phyloP scores from a whole-genome alignment of 2,329 filamentous ascomycete genomes.

The Aureobasidium leucospermi region DNA sequence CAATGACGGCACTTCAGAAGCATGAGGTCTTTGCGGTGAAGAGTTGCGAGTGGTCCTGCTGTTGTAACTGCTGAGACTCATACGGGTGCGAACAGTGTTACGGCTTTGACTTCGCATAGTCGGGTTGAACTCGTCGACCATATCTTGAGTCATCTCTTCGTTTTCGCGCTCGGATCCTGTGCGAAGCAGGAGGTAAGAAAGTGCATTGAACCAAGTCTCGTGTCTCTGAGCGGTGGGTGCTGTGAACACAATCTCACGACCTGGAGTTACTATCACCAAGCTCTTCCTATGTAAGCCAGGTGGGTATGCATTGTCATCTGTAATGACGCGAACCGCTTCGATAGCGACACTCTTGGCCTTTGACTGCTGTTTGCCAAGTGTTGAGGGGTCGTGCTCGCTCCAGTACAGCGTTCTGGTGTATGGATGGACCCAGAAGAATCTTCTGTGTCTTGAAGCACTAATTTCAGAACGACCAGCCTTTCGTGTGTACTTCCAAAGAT shows the following conservation, averaged over 20 bases:
- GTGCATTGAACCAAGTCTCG: conserved; percentile 96
- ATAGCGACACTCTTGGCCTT: conserved; percentile 86
- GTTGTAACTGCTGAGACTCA: conserved; percentile 34
- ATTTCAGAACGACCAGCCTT: conserved; percentile 77
- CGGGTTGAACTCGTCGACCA: conserved; percentile 75
- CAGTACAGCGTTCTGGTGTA: conserved; percentile 96
- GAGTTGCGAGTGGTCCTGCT: conserved; percentile 52
- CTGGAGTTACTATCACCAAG: conserved; percentile 80
- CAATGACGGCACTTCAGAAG: conserved; percentile 17
- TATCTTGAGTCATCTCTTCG: conserved; percentile 49
- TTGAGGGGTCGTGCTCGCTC: conserved; percentile 82
- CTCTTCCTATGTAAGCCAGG: conserved; percentile 93
- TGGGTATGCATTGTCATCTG: conserved; percentile 90
- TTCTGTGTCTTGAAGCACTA: conserved; percentile 81
- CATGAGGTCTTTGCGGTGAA: conserved; percentile 42
- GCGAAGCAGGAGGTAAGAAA: conserved; percentile 84
- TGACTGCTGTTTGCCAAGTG: conserved; percentile 68
- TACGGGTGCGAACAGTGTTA: conserved; percentile 39
- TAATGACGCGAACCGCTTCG: conserved; percentile 83
- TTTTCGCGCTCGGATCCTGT: conserved; percentile 48
- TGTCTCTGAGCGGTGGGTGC: conserved; percentile 89
- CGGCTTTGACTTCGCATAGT: conserved; percentile 45
- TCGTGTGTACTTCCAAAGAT: conserved; percentile 97
- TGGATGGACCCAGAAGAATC: conserved; percentile 99
- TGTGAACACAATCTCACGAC: conserved; percentile 85